phyloP scores from a whole-genome alignment of 2,329 filamentous ascomycete species.

The Cytospora piceicola region DNA sequence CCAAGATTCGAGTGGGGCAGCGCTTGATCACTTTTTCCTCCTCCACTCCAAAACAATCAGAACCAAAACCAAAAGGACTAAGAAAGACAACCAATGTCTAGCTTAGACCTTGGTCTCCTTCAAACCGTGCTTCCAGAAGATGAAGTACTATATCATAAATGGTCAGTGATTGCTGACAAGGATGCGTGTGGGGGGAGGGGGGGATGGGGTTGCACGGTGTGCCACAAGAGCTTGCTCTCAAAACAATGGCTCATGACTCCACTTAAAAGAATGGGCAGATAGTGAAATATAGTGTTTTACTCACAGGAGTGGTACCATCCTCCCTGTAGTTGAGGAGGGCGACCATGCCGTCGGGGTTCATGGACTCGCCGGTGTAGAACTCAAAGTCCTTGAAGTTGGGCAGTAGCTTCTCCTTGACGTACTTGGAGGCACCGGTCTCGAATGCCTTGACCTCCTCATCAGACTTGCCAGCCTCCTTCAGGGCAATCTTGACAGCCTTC shows the following conservation, averaged over 20 bases:
- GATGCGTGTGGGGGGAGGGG: no score
- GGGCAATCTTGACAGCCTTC: constrained; percentile 78
- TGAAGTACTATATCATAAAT: constrained; percentile 61
- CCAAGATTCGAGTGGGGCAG: constrained; percentile 23
- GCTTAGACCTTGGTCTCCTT: constrained; percentile 87
- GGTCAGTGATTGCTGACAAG: neutral
- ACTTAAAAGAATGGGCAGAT: neutral
- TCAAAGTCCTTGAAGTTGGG: constrained; percentile 95
- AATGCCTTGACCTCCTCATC: constrained; percentile 75
- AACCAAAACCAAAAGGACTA: constrained; percentile 16
- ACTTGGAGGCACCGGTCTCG: constrained; percentile 73
- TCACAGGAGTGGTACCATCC: constrained; percentile 81
- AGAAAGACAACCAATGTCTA: neutral
- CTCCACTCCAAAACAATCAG: constrained; percentile 1
- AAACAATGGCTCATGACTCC: neutral
- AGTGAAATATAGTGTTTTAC: neutral
- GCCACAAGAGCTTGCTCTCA: neutral
- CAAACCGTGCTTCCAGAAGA: constrained; percentile 94
- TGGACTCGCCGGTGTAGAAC: constrained; percentile 88
- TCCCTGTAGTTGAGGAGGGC: constrained; percentile 91
- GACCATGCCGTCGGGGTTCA: constrained; percentile 94
- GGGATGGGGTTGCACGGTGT: neutral
- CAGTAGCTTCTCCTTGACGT: constrained; percentile 80
- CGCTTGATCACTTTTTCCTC: constrained; percentile 25
- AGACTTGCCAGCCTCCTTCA: constrained; percentile 61